Base-by-base conservation (phyloP, 106 monocot genomes). In the Xerophyta viscosa region DNA sequence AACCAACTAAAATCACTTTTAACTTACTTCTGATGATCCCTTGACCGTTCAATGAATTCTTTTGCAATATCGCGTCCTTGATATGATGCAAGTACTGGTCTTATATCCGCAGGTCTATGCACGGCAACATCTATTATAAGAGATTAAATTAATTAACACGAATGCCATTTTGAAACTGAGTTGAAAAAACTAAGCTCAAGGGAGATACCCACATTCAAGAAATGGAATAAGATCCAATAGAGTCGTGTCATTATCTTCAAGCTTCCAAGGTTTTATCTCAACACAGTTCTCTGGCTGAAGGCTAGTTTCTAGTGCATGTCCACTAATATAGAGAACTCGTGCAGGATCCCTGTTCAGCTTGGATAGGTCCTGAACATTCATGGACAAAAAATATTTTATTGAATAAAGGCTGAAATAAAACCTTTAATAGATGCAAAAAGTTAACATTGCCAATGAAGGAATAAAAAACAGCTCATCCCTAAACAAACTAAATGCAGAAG, bases 151-250 rank as follows among this genome's bases (percentile, higher is more conserved):
- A n/a, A n/a, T n/a, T n/a, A n/a, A n/a, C n/a, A n/a, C n/a, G n/a
- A n/a, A n/a, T n/a, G n/a, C n/a, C n/a, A n/a, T n/a, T n/a, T n/a
- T n/a, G n/a, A n/a, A n/a, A n/a, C n/a, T n/a, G n/a, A n/a, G n/a
- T n/a, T n/a, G n/a, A n/a, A n/a, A n/a, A n/a, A n/a, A n/a, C n/a
- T n/a, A n/a, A n/a, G n/a, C n/a, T n/a, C n/a, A n/a, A n/a, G n/a
- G 11, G 33, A 33, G 33, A 33, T 33, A 6, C 70, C 72, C 63
- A 96, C 94, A 96, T 79, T 96, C 94, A 56, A 96, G 94, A 71
- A 96, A 96, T 43, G 94, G 94, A 67, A 96, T 68, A 42, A 96
- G 62, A 76, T 96, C 94, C 42, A 96, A n/a, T 53, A 96, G 82
- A 48, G 66, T 78, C n/a, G 94, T 96, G 42, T 96, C 94, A 49